These are phyloP conservation scores for Dactylellina sp. DNA, from an alignment of 2,329 filamentous ascomycete genomes.

Conservation along the genomic window DNA sequence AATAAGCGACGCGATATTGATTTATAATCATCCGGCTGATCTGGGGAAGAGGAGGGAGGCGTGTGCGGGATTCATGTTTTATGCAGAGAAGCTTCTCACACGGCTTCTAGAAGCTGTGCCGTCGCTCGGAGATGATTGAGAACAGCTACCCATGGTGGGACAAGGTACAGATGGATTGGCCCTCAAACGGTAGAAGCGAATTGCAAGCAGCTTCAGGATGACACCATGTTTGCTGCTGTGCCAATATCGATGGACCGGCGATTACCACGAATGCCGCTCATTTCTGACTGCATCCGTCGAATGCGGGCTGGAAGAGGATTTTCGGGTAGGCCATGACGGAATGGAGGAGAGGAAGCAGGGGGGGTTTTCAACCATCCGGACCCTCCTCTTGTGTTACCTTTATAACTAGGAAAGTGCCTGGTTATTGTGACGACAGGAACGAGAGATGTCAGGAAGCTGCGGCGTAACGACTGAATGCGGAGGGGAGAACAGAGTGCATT, in stretches of 20 bases:
- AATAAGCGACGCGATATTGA: too few relatives aligned
- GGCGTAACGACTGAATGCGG: conserved; percentile 45
- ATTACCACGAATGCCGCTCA: not conserved
- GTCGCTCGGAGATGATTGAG: conserved; percentile 15
- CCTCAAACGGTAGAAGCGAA: not conserved
- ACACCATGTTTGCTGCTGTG: conserved; percentile 11
- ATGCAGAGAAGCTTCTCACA: not conserved
- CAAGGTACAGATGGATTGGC: conserved; percentile 10
- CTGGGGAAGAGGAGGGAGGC: too few relatives aligned
- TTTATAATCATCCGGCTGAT: too few relatives aligned
- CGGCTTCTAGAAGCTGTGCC: conserved; percentile 24
- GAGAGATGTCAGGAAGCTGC: conserved; percentile 21
- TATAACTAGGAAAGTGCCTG: not conserved
- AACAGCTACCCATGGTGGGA: conserved; percentile 12
- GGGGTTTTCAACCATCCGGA: too few relatives aligned
- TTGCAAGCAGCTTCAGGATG: not conserved
- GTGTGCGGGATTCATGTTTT: not conserved
- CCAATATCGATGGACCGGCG: not conserved
- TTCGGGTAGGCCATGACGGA: not conserved
- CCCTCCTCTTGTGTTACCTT: conserved; percentile 9
- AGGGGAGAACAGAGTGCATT: conserved; percentile 21
- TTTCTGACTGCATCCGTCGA: not conserved
- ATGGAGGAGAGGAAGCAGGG: not conserved
- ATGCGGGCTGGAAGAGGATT: not conserved
- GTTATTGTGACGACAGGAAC: conserved; percentile 1